phyloP scores from a whole-genome alignment of 306 rosid genomes.

The Cucumis melo region DNA sequence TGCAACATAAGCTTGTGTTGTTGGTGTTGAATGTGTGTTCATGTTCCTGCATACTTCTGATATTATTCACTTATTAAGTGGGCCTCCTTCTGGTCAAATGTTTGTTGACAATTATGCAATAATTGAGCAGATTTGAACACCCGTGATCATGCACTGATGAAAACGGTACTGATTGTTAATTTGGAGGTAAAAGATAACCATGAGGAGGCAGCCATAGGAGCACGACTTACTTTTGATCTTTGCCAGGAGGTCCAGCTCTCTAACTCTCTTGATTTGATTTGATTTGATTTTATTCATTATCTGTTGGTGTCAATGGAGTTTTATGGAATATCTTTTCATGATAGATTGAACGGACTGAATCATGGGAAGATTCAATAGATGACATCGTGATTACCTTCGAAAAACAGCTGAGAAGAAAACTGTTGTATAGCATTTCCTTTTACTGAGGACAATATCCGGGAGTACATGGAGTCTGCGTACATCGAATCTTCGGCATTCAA shows the following conservation, averaged over 20 bases:
- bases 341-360: slow-evolving; percentile 59
- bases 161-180: slow-evolving; percentile 61
- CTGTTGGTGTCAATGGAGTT: not conserved
- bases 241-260: slow-evolving; percentile 64
- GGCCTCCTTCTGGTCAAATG: not conserved
- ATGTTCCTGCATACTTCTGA: not conserved
- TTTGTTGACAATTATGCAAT: not conserved
- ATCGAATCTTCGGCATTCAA: not conserved
- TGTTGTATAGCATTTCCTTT: slow-evolving; percentile 65
- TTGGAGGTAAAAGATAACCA: slow-evolving; percentile 99
- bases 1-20: not conserved
- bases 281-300: not conserved
- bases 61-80: not conserved
- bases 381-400: slow-evolving; percentile 52
- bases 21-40: not conserved
- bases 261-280: not conserved
- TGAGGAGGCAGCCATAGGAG: slow-evolving; percentile 90
- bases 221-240: slow-evolving; percentile 58
- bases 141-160: slow-evolving; percentile 57
- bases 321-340: not conserved
- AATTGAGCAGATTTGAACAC: slow-evolving; percentile 59
- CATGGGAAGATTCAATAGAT: slow-evolving; percentile 93
- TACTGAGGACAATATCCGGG: slow-evolving; percentile 21
- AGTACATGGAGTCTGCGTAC: not conserved
- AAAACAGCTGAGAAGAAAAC: slow-evolving; percentile 63